Evolutionary conservation across 768 basidiomycete genomes (phyloP).

Genomic region (Tephrocybe sp.): DNA sequence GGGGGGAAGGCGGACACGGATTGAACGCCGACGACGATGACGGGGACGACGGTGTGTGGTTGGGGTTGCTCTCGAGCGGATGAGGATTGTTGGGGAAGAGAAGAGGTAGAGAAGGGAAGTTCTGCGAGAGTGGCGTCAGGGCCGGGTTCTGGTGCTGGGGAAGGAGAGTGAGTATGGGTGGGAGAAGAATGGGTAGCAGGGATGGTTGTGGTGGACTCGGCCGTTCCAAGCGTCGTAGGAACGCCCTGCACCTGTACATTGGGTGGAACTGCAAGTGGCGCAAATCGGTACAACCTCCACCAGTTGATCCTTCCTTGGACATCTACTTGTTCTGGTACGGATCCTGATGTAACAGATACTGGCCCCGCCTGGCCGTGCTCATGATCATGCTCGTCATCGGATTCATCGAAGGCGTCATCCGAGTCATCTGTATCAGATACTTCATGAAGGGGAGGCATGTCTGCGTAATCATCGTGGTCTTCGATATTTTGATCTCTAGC

Average conservation of each 20-base stretch:
- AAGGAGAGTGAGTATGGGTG: neutral
- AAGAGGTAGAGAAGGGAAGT: conserved; percentile 13
- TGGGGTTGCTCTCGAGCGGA: neutral
- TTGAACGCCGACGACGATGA: conserved; percentile 82
- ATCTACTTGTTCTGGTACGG: too few relatives aligned
- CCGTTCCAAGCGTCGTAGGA: conserved; percentile 16
- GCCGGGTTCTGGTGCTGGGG: neutral
- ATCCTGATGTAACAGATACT: too few relatives aligned
- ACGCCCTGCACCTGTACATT: conserved; percentile 11
- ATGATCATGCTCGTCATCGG: conserved; percentile 25
- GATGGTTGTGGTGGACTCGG: conserved; percentile 16
- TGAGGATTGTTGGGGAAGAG: conserved; percentile 11
- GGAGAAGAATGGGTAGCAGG: conserved; percentile 11
- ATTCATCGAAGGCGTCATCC: conserved; percentile 35
- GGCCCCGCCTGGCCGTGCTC: too few relatives aligned
- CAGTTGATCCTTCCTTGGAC: conserved; percentile 59
- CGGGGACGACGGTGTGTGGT: conserved; percentile 60
- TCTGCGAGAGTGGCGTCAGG: conserved; percentile 18
- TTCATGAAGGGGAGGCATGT: conserved; percentile 30
- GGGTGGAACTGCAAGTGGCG: conserved; percentile 48
- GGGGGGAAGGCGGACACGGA: conserved; percentile 39
- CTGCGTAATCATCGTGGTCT: conserved; percentile 16
- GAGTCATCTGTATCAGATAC: conserved; percentile 26
- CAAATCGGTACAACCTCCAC: conserved; percentile 85
- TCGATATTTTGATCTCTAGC: too few relatives aligned